Evolutionary conservation across 768 basidiomycete species (phyloP).

Genomic region (Tulasnella calospora): DNA sequence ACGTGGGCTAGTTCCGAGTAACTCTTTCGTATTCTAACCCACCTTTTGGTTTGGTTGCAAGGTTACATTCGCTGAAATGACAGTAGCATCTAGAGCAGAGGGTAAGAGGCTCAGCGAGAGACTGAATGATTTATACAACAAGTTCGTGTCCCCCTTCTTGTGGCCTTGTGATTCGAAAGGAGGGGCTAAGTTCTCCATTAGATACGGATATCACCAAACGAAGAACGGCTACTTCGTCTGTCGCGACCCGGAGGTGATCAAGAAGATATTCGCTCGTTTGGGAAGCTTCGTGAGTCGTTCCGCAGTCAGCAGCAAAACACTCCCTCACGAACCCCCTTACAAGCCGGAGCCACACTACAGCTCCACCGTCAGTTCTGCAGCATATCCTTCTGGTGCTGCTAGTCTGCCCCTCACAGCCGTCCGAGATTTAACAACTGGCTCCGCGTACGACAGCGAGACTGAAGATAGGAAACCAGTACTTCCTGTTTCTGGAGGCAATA

Average conservation of each 20-base stretch:
- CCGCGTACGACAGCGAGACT: slow-evolving; percentile 55
- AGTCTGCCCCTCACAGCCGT: slow-evolving; percentile 57
- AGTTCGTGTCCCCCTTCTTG: slow-evolving; percentile 25
- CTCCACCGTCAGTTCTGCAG: neutral
- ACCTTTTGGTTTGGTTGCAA: slow-evolving; percentile 31
- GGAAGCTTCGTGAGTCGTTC: slow-evolving; percentile 40
- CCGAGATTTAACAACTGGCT: slow-evolving; percentile 67
- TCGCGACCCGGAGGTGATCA: slow-evolving; percentile 57
- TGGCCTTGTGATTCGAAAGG: neutral
- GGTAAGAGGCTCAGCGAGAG: slow-evolving; percentile 54
- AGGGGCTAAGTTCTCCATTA: neutral
- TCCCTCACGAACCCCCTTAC: neutral
- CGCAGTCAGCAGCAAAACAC: neutral
- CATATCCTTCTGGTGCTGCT: slow-evolving; percentile 28
- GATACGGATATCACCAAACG: slow-evolving; percentile 43
- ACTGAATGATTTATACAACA: slow-evolving; percentile 44
- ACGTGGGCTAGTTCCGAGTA: slow-evolving; percentile 24
- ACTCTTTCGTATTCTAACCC: too few species aligned
- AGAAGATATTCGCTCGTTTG: slow-evolving; percentile 62
- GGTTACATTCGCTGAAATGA: slow-evolving; percentile 69
- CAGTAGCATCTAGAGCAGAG: slow-evolving; percentile 45
- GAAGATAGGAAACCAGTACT: slow-evolving; percentile 64
- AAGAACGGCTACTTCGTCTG: slow-evolving; percentile 77
- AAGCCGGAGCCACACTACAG: neutral
- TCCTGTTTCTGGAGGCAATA: slow-evolving; percentile 73